phyloP scores from a whole-genome alignment of 805 yeast genomes.

The Candida rishiriensis region DNA sequence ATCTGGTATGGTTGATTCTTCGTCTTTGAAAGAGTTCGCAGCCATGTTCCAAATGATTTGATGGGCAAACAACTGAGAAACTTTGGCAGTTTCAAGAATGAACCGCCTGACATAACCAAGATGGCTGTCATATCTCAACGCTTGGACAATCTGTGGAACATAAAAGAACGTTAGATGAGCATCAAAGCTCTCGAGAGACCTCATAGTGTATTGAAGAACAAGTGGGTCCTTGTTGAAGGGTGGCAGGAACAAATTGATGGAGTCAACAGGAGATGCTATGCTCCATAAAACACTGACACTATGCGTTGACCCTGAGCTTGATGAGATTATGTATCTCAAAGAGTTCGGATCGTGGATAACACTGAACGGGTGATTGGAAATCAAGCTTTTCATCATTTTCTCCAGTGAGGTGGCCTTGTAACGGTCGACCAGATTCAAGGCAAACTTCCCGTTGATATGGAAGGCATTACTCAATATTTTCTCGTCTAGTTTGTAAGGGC shows the following conservation, averaged over 20 bases:
- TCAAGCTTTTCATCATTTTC: constrained; percentile 38
- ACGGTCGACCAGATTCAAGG: constrained; percentile 64
- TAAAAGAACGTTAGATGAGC: constrained; percentile 88
- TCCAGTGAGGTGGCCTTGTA: constrained; percentile 38
- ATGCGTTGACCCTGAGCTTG: constrained; percentile 11
- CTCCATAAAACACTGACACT: constrained; percentile 51
- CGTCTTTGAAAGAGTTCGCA: constrained; percentile 89
- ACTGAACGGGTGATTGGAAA: constrained; percentile 53
- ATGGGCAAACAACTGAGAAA: constrained; percentile 89
- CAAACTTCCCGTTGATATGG: constrained; percentile 63
- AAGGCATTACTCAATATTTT: constrained; percentile 54
- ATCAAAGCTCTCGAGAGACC: constrained; percentile 83
- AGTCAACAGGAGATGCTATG: constrained; percentile 74
- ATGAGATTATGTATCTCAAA: constrained; percentile 44
- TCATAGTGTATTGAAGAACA: constrained; percentile 81
- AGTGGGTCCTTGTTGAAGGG: constrained; percentile 61
- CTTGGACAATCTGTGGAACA: constrained; percentile 96
- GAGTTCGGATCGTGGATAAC: constrained; percentile 57
- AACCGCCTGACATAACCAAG: constrained; percentile 84
- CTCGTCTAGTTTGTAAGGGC: constrained; percentile 32
- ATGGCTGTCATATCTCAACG: constrained; percentile 67
- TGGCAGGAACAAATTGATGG: constrained; percentile 79
- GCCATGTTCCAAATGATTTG: constrained; percentile 98
- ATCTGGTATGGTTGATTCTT: constrained; percentile 78
- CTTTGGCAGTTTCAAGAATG: constrained; percentile 87